A percentile compares a stretch with the other conserved stretches of the same genome.
phyloP scores from a whole-genome alignment of 2,329 filamentous ascomycete species.

The Leptographium galeiforme region DNA sequence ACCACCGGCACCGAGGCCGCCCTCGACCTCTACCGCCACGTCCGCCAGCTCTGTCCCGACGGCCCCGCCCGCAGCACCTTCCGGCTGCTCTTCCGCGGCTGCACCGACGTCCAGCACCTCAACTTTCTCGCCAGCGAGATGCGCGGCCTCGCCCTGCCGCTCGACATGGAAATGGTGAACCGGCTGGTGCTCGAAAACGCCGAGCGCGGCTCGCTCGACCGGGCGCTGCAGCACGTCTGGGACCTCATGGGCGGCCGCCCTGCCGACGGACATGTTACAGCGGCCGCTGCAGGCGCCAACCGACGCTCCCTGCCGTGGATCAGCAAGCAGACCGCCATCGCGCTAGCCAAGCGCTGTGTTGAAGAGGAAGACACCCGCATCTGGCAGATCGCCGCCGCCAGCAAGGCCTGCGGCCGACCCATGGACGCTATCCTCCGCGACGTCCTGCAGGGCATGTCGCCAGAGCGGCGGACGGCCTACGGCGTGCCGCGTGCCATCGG shows the following conservation, averaged over 20 bases:
- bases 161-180: constrained; percentile 17
- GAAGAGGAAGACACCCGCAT: constrained; percentile 20
- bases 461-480: constrained; percentile 2
- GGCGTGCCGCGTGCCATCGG: constrained; percentile 6
- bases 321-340: constrained; percentile 17
- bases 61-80: constrained; percentile 24
- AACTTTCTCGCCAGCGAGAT: constrained; percentile 24
- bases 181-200: constrained; percentile 20
- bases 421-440: constrained; percentile 9
- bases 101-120: constrained; percentile 15
- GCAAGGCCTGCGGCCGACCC: constrained; percentile 7
- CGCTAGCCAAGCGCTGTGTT: constrained; percentile 21
- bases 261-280: not conserved
- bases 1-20: constrained; percentile 8
- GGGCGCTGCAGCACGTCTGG: constrained; percentile 19
- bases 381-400: constrained; percentile 17
- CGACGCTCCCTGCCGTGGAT: constrained; percentile 16
- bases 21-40: constrained; percentile 23
- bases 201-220: constrained; percentile 19
- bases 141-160: constrained; percentile 20
- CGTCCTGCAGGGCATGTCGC: not conserved
- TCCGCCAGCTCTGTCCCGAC: constrained; percentile 21
- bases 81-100: constrained; percentile 19
- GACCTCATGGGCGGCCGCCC: constrained; percentile 11
- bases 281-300: not conserved